Evolutionary conservation across 768 basidiomycete genomes (phyloP).

Genomic region (Phaeolepiota aurea): DNA sequence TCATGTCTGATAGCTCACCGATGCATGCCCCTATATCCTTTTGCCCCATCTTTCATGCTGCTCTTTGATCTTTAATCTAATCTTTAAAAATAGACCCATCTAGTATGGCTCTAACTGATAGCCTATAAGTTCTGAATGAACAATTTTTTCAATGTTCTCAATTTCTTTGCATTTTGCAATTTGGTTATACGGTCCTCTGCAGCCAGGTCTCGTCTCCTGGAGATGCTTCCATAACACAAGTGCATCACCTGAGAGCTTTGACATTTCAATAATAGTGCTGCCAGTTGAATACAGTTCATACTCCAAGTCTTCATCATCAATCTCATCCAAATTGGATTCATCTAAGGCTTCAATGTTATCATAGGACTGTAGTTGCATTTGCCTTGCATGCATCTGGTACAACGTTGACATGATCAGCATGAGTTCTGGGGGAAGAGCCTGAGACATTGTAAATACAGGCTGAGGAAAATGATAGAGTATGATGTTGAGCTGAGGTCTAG

Average conservation of each 20-base stretch:
- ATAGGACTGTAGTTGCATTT: neutral
- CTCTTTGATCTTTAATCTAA: too few relatives aligned
- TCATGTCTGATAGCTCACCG: too few relatives aligned
- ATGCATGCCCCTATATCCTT: too few relatives aligned
- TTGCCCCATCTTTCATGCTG: too few relatives aligned
- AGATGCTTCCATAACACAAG: neutral
- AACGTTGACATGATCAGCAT: neutral
- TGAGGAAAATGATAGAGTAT: too few relatives aligned
- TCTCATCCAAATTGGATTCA: neutral
- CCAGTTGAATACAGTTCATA: neutral
- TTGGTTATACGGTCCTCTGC: too few relatives aligned
- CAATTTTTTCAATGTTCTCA: too few relatives aligned
- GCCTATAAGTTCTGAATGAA: too few relatives aligned
- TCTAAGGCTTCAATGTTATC: neutral
- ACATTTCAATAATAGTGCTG: neutral
- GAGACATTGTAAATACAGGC: neutral
- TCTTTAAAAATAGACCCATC: too few relatives aligned
- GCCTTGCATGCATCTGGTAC: neutral
- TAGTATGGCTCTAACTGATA: too few relatives aligned
- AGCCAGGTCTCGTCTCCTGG: too few relatives aligned
- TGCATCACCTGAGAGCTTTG: neutral
- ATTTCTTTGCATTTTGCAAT: too few relatives aligned
- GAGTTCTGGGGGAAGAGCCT: neutral
- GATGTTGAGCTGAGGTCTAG: neutral
- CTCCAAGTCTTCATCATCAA: neutral